Evolutionary conservation across 768 basidiomycete species (phyloP), one percentile per base, ranked within the genome.

Genomic region (Boletus subcaerulescens): DNA sequence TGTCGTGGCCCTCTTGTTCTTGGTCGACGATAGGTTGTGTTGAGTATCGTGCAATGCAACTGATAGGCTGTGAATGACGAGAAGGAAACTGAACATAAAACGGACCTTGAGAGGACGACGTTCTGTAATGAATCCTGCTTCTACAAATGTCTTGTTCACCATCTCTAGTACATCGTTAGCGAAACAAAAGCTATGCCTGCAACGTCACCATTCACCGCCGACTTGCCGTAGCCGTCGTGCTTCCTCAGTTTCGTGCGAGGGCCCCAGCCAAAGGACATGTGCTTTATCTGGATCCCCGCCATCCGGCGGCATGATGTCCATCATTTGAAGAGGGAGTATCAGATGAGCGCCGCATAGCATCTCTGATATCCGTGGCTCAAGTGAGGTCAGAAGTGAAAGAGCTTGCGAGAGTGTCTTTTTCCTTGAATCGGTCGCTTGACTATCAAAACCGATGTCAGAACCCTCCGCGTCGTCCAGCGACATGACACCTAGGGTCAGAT

Each of bases 401-500:
- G 81, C 82, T 3, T 66, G 68, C 0, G 66, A 31, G 9, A 81
- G 61, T 0, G 79, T 79, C 46, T 50, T 66, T 4, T 29, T 29
- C 29, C 42, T 42, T 22, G 61, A n/a, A 6, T 39, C 7, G 3
- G 12, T 42, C 18, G 33, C 24, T 18, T 36, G 56, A 32, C 45
- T 47, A 26, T 48, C 56, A 5, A 14, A 40, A 6, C 13, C 9
- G 13, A 17, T 6, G 7, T 18, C 41, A 1, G 53, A 45, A 24
- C n/a, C 10, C 32, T 43, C 46, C 1, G 72, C 62, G 17, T 65
- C 59, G 8, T 69, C 66, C 33, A 90, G 81, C 0, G 79, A 71
- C 85, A 91, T 86, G 1, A 89, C 87, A 1, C 88, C 89, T 3
- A 91, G 71, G 0, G 89, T 91, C 53, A 91, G 69, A 67, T 91